These are phyloP conservation scores for Lepraria neglecta DNA, from an alignment of 495 filamentous ascomycete species.

Conservation along the genomic window DNA sequence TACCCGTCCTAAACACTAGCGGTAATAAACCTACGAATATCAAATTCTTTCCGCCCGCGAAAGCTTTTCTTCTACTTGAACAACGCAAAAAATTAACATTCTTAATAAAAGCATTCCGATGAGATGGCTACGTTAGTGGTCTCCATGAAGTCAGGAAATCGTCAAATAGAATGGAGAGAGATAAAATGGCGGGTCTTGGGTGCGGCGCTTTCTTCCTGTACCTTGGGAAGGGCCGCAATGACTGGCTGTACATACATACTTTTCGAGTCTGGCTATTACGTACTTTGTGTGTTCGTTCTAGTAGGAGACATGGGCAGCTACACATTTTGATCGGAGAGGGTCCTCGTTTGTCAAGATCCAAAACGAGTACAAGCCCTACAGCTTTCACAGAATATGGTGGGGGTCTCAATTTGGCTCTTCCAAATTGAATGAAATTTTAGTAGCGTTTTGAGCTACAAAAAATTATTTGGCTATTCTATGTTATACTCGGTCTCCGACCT, in stretches of 20 bases:
- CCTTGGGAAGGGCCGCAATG: constrained; percentile 60
- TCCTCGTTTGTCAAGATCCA: no score
- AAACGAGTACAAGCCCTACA: no score
- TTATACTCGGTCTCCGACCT: constrained; percentile 18
- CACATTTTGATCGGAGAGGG: no score
- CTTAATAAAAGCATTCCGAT: constrained; percentile 57
- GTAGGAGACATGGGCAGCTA: not conserved
- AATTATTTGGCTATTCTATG: constrained; percentile 7
- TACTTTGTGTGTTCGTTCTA: not conserved
- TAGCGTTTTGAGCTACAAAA: not conserved
- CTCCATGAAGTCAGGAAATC: constrained; percentile 59
- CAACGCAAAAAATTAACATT: constrained; percentile 62
- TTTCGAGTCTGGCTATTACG: not conserved
- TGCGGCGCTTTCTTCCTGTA: constrained; percentile 50
- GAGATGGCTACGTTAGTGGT: constrained; percentile 39
- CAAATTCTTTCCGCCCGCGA: not conserved
- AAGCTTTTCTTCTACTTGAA: constrained; percentile 49
- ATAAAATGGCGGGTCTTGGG: constrained; percentile 58
- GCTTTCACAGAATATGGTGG: no score
- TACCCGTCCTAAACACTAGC: not conserved
- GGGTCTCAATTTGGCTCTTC: no score
- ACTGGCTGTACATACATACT: constrained; percentile 53
- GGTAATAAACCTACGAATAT: not conserved
- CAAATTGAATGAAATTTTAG: not conserved
- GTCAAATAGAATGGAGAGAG: constrained; percentile 60